A percentile compares a stretch with the other conserved stretches of the same genome.
phyloP scores from a whole-genome alignment of 805 yeast genomes.

The Metschnikowia dekortorum region DNA sequence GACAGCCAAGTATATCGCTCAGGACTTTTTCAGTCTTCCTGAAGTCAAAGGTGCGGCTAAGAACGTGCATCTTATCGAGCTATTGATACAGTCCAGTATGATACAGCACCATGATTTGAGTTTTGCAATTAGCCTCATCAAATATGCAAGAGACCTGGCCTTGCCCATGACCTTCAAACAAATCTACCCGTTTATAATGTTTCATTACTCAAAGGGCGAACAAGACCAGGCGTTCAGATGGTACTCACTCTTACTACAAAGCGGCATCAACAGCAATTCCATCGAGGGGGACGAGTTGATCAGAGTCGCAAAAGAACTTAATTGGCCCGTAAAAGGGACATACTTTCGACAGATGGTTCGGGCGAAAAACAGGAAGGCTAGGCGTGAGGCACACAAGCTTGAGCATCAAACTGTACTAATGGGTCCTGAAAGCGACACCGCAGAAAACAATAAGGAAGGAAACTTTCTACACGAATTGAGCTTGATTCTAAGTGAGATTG shows the following conservation, averaged over 20 bases:
- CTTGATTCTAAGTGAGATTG: background rate
- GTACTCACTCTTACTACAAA: slow-evolving; percentile 31
- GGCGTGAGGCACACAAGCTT: slow-evolving; percentile 6
- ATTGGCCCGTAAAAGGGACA: slow-evolving; percentile 35
- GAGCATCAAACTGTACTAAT: background rate
- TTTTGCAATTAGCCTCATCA: slow-evolving; percentile 30
- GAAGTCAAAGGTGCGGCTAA: slow-evolving; percentile 13
- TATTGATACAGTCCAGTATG: slow-evolving; percentile 29
- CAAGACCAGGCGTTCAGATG: slow-evolving; percentile 30
- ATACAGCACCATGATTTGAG: slow-evolving; percentile 28
- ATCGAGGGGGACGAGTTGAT: slow-evolving; percentile 25
- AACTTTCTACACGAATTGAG: background rate
- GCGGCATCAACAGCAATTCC: slow-evolving; percentile 29
- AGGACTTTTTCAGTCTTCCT: slow-evolving; percentile 18
- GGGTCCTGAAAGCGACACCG: background rate
- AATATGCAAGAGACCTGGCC: slow-evolving; percentile 21
- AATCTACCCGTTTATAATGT: slow-evolving; percentile 34
- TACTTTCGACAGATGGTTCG: slow-evolving; percentile 24
- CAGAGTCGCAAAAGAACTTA: slow-evolving; percentile 30
- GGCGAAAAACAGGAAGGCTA: slow-evolving; percentile 20
- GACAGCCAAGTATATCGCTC: slow-evolving; percentile 25
- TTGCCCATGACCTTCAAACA: slow-evolving; percentile 39
- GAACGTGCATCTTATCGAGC: slow-evolving; percentile 24
- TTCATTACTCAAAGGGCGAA: slow-evolving; percentile 31
- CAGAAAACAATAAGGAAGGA: background rate